phyloP scores from a whole-genome alignment of 1,284 basidiomycete genomes.

The Irpex lacteus region DNA sequence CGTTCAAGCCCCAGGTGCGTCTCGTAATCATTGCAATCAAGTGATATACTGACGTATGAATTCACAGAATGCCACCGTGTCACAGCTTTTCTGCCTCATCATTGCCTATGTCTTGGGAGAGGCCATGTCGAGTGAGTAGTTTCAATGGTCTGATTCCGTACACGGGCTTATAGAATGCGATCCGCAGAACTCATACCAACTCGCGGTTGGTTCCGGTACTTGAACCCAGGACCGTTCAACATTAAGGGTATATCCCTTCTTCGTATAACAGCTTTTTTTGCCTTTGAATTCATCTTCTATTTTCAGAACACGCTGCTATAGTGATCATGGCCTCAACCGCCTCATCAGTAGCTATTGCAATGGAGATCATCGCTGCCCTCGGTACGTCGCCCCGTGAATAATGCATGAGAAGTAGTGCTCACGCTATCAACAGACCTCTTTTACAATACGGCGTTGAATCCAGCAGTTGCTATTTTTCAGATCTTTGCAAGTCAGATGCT shows the following conservation, averaged over 20 bases:
- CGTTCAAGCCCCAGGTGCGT: slow-evolving; percentile 51
- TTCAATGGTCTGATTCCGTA: not conserved
- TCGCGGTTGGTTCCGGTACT: slow-evolving; percentile 43
- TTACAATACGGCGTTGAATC: slow-evolving; percentile 56
- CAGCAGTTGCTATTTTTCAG: slow-evolving; percentile 53
- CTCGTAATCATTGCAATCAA: not conserved
- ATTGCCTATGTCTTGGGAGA: slow-evolving; percentile 62
- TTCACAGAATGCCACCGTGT: slow-evolving; percentile 49
- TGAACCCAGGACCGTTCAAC: slow-evolving; percentile 64
- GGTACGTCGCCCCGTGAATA: slow-evolving; percentile 31
- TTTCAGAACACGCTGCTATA: slow-evolving; percentile 56
- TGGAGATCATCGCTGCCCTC: slow-evolving; percentile 65
- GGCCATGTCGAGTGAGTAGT: slow-evolving; percentile 40
- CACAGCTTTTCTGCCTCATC: slow-evolving; percentile 53
- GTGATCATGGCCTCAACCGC: slow-evolving; percentile 70
- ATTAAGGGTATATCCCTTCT: slow-evolving; percentile 36
- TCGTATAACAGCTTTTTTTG: slow-evolving; percentile 21
- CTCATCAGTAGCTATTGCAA: slow-evolving; percentile 60
- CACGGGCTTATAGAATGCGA: slow-evolving; percentile 27
- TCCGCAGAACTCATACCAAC: slow-evolving; percentile 41
- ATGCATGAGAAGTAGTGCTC: not conserved
- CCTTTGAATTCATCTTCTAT: slow-evolving; percentile 30
- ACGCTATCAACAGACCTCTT: slow-evolving; percentile 38
- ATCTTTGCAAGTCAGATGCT: slow-evolving; percentile 62
- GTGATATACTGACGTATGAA: slow-evolving; percentile 4